phyloP scores from a whole-genome alignment of 371 early-diverging fungal species.

The Mortierella sp. region DNA sequence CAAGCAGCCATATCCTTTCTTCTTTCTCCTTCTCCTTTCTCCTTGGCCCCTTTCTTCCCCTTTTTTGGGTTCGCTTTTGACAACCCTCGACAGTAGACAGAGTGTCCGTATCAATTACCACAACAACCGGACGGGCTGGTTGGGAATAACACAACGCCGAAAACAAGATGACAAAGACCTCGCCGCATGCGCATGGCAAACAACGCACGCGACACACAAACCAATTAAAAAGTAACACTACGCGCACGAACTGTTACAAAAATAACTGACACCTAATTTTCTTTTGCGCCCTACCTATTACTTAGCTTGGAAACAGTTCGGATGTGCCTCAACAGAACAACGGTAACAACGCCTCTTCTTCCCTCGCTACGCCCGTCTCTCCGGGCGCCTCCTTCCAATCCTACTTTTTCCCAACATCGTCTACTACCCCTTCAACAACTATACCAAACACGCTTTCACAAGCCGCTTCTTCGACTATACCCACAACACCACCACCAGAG shows the following conservation, averaged over 20 bases:
- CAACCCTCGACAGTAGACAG: background rate
- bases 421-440: constrained; percentile 17
- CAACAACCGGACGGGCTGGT: background rate
- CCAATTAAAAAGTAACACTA: background rate
- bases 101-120: background rate
- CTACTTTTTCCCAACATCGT: constrained; percentile 35
- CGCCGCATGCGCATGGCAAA: background rate
- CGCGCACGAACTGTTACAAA: background rate
- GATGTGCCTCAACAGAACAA: constrained; percentile 66
- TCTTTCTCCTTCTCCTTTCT: background rate
- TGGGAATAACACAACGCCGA: background rate
- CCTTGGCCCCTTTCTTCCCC: background rate
- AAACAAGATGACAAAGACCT: background rate
- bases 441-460: constrained; percentile 33
- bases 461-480: constrained; percentile 19
- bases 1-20: too few relatives aligned
- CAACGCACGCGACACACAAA: constrained; percentile 29
- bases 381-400: constrained; percentile 45
- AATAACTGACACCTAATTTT: constrained; percentile 4
- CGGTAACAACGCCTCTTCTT: constrained; percentile 27
- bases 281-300: background rate
- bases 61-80: background rate
- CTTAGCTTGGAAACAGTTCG: constrained; percentile 72
- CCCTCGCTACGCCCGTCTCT: constrained; percentile 52
- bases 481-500: constrained; percentile 55